Base-by-base conservation (phyloP, 106 monocot genomes). In the Alisma plantagoaquatica region DNA sequence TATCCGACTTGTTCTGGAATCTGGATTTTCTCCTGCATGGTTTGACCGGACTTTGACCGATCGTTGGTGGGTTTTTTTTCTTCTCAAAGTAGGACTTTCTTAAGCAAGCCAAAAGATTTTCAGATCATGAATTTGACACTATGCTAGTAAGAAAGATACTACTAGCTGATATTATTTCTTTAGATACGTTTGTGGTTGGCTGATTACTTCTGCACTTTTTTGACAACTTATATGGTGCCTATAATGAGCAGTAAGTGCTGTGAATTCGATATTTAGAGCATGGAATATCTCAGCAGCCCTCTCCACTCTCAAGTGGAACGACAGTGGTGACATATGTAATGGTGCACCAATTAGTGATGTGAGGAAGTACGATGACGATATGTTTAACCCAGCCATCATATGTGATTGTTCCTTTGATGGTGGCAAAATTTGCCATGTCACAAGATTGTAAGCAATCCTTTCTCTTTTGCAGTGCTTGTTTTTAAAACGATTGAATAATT, bases 351-450 rank as follows among this genome's bases (percentile, higher is more conserved):
- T 16, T 15, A 63, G 70, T 44, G 8, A 32, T 10, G 70, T 70
- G 8, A n/a, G 17, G 45, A 55, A 64, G 15, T 57, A 68, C 42
- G 30, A 20, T 41, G 0, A 22, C 4, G 17, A n/a, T 21, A 14
- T 7, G 35, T 59, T 61, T 51, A 73, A 70, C 27, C 79, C 79
- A 0, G 57, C 60, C 60, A 70, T 79, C 55, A 79, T 73, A 57
- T 79, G 77, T 12, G 51, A 62, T 43, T 77, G 79, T 56, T 25
- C 22, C 48, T 68, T 23, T 63, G 49, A 54, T 43, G 53, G 48
- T 11, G 28, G 31, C 42, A 65, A 60, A 32, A 46, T 35, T 49
- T 79, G 79, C 66, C 73, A 70, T 51, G 61, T 79, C 18, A 70
- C 60, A 11, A 51, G 64, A 47, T 33, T 79, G 79, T 79, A 66